phyloP scores from a whole-genome alignment of 805 yeast genomes.

The Kazachstania africana region DNA sequence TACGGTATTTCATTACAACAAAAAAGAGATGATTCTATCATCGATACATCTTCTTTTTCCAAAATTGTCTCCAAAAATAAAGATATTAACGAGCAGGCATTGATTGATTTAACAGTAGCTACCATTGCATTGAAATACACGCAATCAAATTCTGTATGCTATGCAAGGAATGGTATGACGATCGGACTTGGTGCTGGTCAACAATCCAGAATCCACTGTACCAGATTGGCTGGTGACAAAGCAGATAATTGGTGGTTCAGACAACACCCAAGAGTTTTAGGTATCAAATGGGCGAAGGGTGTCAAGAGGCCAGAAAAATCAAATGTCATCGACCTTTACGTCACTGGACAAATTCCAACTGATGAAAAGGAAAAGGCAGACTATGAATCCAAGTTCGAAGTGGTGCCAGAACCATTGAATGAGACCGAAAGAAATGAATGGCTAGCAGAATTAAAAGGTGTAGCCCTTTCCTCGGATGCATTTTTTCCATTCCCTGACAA shows the following conservation, averaged over 20 bases:
- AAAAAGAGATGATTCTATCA: conserved; percentile 94
- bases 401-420: conserved; percentile 72
- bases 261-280: conserved; percentile 91
- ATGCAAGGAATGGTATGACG: conserved; percentile 98
- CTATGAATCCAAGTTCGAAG: conserved; percentile 79
- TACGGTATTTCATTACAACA: conserved; percentile 92
- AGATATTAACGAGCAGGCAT: conserved; percentile 79
- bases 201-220: conserved; percentile 97
- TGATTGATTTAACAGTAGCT: conserved; percentile 87
- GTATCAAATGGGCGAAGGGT: conserved; percentile 95
- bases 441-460: conserved; percentile 66
- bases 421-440: conserved; percentile 76
- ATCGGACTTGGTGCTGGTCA: conserved; percentile 98
- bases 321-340: conserved; percentile 90
- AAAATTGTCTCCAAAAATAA: conserved; percentile 85
- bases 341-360: conserved; percentile 82
- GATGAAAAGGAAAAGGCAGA: conserved; percentile 88
- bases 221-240: conserved; percentile 96
- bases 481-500: conserved; percentile 99
- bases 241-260: conserved; percentile 99
- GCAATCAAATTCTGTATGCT: conserved; percentile 97
- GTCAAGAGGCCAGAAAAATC: conserved; percentile 97
- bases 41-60: conserved; percentile 77
- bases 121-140: conserved; percentile 95
- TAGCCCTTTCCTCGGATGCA: conserved; percentile 91